Base-by-base conservation (phyloP, 192 early-diverging fungal genomes). In the Gonapodya sp. region DNA sequence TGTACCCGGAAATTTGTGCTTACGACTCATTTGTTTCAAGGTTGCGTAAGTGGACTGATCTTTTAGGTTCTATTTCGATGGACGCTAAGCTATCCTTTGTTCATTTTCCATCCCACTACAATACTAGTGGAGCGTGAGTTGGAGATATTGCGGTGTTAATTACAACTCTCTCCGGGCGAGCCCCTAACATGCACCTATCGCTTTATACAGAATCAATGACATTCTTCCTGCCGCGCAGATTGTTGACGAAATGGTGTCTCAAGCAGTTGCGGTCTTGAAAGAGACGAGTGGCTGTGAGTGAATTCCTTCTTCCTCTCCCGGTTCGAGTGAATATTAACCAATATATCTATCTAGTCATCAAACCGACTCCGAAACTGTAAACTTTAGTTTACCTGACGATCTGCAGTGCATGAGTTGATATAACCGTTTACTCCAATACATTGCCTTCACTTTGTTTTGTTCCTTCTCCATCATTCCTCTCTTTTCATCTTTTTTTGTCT, bases 181-280 rank as follows among this genome's bases (percentile, higher is more conserved):
- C n/a, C n/a, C n/a, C n/a, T n/a, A 64, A 64, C 8, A 16, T 8
- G 8, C 46, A 64, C 8, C 46, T 64, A 24, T 64, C 24, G 8
- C 24, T 24, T 64, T 64, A 8, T 24, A 64, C 46, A 64, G 46
- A 16, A 83, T 88, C 34, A 2, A 79, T 35, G 81, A 85, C 18
- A 78, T 88, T 32, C 83, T 84, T 78, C 85, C 87, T 30, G 87
- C 86, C n/a, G 84, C 83, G 37, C 86, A 86, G 36, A 88, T 88
- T 73, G 80, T 88, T 8, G 86, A 88, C 31, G 87, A 88, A 36
- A 87, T 87, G 81, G 81, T 87, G 14, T n/a, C 18, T 33, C 83
- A 81, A 35, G 85, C 84, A 2, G 78, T 87, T 0, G 30, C n/a
- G 2, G 83, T 81, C 2, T 32, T 87, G 30, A 1, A 36, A 31